Evolutionary conservation across 176 grass and related monocot genomes (phyloP).

Genomic region (Echinochloa phyllopogon): DNA sequence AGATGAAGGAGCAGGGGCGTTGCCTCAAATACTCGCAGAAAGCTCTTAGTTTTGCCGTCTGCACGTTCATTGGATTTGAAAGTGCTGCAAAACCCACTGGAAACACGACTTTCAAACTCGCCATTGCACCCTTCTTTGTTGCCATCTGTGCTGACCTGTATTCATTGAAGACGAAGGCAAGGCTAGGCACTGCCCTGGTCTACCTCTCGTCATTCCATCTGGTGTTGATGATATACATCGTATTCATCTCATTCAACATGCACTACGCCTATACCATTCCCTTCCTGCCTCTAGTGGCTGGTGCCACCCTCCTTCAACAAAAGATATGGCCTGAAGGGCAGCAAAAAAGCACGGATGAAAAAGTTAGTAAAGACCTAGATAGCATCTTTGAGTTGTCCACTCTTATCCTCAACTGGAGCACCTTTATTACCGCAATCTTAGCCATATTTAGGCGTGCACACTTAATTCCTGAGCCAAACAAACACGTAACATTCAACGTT

Average conservation of each 20-base stretch:
- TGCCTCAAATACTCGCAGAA: constrained; percentile 16
- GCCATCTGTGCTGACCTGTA: background rate
- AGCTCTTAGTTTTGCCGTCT: background rate
- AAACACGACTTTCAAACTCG: background rate
- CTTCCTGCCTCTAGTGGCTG: background rate
- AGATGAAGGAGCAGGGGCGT: background rate
- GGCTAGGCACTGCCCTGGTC: background rate
- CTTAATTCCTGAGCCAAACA: background rate
- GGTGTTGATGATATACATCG: background rate
- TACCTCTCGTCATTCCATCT: constrained; percentile 18
- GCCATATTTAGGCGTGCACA: background rate
- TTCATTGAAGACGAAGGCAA: background rate
- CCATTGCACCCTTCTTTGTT: background rate
- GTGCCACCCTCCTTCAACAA: background rate
- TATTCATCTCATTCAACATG: constrained; percentile 21
- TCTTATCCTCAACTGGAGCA: constrained; percentile 11
- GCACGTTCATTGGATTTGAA: background rate
- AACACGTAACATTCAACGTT: background rate
- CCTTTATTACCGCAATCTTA: background rate
- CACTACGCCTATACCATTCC: constrained; percentile 2
- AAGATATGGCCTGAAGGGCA: background rate
- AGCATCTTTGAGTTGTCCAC: background rate
- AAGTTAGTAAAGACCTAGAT: background rate
- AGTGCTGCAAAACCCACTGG: background rate
- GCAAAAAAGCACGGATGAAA: background rate